Conservation (phyloP, 257 asterid species). For the Perilla frutescens region DNA sequence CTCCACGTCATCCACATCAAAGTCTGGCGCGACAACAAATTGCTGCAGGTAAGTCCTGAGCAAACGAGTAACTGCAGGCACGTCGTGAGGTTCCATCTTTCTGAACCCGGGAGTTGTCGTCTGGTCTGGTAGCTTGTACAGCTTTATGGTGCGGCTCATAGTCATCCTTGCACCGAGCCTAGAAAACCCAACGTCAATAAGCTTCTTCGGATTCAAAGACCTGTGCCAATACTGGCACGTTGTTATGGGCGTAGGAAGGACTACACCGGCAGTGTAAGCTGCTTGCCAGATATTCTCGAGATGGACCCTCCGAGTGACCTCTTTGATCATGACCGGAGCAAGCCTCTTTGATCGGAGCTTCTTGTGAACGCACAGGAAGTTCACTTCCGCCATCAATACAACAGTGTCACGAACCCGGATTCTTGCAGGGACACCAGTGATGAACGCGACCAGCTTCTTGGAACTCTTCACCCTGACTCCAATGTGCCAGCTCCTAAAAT, state of each 20-base stretch:
- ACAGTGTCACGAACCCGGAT: conserved; percentile 70
- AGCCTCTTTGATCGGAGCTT: conserved; percentile 84
- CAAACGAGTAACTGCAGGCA: conserved; percentile 76
- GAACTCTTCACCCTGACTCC: conserved; percentile 84
- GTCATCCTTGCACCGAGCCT: conserved; percentile 87
- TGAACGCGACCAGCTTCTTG: conserved; percentile 79
- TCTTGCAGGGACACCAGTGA: conserved; percentile 77
- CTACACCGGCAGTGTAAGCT: conserved; percentile 83
- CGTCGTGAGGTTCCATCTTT: conserved; percentile 75
- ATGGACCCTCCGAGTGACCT: conserved; percentile 79
- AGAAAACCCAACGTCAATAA: conserved; percentile 81
- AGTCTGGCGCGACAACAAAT: conserved; percentile 72
- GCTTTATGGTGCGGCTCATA: conserved; percentile 77
- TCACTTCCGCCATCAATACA: conserved; percentile 71
- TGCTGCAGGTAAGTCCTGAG: conserved; percentile 66
- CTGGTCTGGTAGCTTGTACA: conserved; percentile 70
- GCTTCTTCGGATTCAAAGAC: conserved; percentile 77
- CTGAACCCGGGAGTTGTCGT: conserved; percentile 72
- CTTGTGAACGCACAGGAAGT: conserved; percentile 57
- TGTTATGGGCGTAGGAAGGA: conserved; percentile 76
- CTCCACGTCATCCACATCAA: conserved; percentile 69
- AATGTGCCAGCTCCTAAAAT: conserved; percentile 71
- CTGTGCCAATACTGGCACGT: conserved; percentile 48
- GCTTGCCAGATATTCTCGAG: conserved; percentile 89
- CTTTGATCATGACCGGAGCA: conserved; percentile 85